These are phyloP conservation scores for Stereocaulon alpinum DNA, from an alignment of 495 filamentous ascomycete genomes.

Conservation along the genomic window DNA sequence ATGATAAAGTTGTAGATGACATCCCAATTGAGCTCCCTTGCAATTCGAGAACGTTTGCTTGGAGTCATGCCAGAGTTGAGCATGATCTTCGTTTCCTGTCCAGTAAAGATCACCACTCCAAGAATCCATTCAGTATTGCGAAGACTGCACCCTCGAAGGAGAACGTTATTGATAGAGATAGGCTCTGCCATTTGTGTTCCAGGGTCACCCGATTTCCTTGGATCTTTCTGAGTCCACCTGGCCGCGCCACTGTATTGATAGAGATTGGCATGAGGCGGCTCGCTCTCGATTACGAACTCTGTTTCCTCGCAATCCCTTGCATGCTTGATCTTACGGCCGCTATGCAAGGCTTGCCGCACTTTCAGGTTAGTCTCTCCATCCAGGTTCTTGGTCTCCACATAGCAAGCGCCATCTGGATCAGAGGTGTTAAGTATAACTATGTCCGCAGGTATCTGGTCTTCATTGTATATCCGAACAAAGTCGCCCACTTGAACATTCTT, in stretches of 20 bases:
- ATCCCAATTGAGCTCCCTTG: slow-evolving; percentile 91
- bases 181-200: slow-evolving; percentile 79
- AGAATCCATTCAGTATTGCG: slow-evolving; percentile 96
- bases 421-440: slow-evolving; percentile 93
- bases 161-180: slow-evolving; percentile 85
- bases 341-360: slow-evolving; percentile 81
- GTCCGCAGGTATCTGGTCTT: slow-evolving; percentile 92
- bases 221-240: slow-evolving; percentile 70
- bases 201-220: slow-evolving; percentile 45
- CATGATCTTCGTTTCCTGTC: slow-evolving; percentile 98
- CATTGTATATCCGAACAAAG: slow-evolving; percentile 92
- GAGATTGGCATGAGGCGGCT: slow-evolving; percentile 82
- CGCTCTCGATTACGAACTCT: slow-evolving; percentile 82
- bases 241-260: slow-evolving; percentile 88
- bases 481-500: slow-evolving; percentile 94
- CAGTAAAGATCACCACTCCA: slow-evolving; percentile 93
- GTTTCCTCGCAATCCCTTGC: slow-evolving; percentile 83
- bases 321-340: slow-evolving; percentile 73
- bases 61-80: slow-evolving; percentile 97
- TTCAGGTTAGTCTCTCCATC: slow-evolving; percentile 98
- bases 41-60: slow-evolving; percentile 82
- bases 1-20: slow-evolving; percentile 95
- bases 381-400: slow-evolving; percentile 95
- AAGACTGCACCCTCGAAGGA: slow-evolving; percentile 85
- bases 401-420: slow-evolving; percentile 88